Base-by-base conservation (phyloP, 352 stramenopile species). In the Paralagenidium karlingii region DNA sequence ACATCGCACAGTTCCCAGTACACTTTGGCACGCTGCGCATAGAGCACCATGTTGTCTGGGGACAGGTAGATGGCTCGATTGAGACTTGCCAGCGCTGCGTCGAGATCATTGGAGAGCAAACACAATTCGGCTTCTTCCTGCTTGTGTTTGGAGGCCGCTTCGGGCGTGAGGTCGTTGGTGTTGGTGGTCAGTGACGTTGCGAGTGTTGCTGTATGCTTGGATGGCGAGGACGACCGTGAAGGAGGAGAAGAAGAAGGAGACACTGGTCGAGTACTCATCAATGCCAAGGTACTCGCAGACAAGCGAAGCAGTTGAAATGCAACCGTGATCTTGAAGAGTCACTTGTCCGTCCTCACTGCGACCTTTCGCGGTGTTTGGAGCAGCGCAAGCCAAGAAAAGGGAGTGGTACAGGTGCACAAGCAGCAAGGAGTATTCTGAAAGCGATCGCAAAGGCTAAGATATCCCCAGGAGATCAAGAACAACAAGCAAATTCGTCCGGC, bases 31-130 rank as follows among this genome's bases (percentile, higher is more conserved):
- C 70, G 66, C 39, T 81, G 80, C 25, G 69, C 73, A 44, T 84
- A 75, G 25, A 82, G 49, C 21, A 51, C 34, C 0, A 55, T 37
- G 34, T 68, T 49, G 24, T 78, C 58, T 1, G 77, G 77, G 13
- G 56, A 57, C 15, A 91, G 48, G 47, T 82, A 87, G 34, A 84
- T 79, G 16, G 74, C 74, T 43, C 87, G 87, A 34, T 79, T 68
- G 6, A 88, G 55, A 15, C 63, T 75, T 12, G 58, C 45, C 22
- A 88, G 43, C 1, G 74, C 70, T 15, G 48, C 58, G 28, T 81
- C 60, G 18, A 74, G 44, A 22, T 80, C 52, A 2, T 47, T 40
- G 2, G 34, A 44, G 1, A 51, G 51, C 25, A 79, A 41, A 25
- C 51, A 43, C 9, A 25, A 25, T 22, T 74, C 60, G 0, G 68